A percentile compares a stretch with the other conserved stretches of the same genome.
phyloP scores from a whole-genome alignment of 805 yeast genomes.

The Metschnikowia cerradonensis region DNA sequence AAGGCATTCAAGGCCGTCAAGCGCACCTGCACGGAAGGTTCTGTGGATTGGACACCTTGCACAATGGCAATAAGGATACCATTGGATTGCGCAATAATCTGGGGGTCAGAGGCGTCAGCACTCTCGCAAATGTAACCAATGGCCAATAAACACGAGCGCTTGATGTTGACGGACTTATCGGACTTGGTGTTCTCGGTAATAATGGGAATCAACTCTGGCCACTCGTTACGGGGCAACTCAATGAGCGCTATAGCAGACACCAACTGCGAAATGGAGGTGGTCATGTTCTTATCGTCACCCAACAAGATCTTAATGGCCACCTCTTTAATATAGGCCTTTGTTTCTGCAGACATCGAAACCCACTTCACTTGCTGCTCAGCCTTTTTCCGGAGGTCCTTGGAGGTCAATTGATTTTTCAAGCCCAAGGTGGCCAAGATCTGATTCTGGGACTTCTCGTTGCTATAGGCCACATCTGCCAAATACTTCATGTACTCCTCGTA shows the following conservation, averaged over 20 bases:
- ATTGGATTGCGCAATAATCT: conserved; percentile 77
- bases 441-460: conserved; percentile 70
- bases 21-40: conserved; percentile 70
- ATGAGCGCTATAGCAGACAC: conserved; percentile 97
- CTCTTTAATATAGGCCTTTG: conserved; percentile 63
- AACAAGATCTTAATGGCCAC: conserved; percentile 56
- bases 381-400: conserved; percentile 67
- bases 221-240: conserved; percentile 80
- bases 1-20: conserved; percentile 89
- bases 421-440: conserved; percentile 89
- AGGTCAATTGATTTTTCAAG: conserved; percentile 79
- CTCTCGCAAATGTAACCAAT: conserved; percentile 96
- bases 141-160: conserved; percentile 81
- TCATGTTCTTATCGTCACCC: conserved; percentile 70
- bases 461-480: conserved; percentile 68
- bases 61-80: conserved; percentile 93
- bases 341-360: conserved; percentile 53
- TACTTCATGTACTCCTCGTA: conserved; percentile 70
- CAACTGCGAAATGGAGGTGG: conserved; percentile 85
- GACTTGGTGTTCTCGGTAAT: conserved; percentile 84
- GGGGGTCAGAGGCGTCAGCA: conserved; percentile 78
- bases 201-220: conserved; percentile 81
- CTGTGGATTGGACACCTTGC: conserved; percentile 88
- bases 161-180: conserved; percentile 72
- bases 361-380: conserved; percentile 67